Percentiles rank a stretch among this genome's conserved stretches.
Evolutionary conservation across 768 basidiomycete genomes (phyloP).

Genomic region (Dentipellis fragilis): DNA sequence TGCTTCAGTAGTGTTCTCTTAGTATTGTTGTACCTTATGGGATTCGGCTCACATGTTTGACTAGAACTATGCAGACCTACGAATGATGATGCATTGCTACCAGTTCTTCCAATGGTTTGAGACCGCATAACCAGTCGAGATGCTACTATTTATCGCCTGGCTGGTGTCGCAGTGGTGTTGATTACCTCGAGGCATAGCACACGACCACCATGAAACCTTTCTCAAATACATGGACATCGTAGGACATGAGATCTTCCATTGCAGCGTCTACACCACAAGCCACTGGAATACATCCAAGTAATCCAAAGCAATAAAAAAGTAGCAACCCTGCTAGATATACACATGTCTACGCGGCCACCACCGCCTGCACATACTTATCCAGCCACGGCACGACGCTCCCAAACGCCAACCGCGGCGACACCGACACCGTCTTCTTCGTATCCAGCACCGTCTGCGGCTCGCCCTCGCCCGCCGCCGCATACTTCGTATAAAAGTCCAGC

Average conservation of each 20-base stretch:
- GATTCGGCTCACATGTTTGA: no score
- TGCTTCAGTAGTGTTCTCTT: no score
- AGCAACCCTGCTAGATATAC: no score
- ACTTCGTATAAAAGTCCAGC: background rate
- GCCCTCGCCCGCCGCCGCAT: background rate
- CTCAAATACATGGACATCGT: background rate
- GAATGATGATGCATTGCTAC: no score
- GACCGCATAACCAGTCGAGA: no score
- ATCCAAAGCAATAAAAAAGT: background rate
- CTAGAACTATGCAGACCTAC: no score
- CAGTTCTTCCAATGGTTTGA: no score
- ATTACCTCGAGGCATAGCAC: no score
- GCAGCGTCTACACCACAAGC: background rate
- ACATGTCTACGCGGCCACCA: background rate
- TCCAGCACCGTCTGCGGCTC: background rate
- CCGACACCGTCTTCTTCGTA: background rate
- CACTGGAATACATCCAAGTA: background rate
- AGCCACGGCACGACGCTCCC: background rate
- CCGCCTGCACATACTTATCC: background rate
- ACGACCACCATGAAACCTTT: background rate
- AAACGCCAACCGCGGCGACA: background rate
- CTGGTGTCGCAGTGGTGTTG: no score
- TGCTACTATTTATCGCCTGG: no score
- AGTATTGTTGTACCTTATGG: no score
- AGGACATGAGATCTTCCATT: background rate